Conservation (phyloP, 23 red algal species). For the Gracilaria caudata region DNA sequence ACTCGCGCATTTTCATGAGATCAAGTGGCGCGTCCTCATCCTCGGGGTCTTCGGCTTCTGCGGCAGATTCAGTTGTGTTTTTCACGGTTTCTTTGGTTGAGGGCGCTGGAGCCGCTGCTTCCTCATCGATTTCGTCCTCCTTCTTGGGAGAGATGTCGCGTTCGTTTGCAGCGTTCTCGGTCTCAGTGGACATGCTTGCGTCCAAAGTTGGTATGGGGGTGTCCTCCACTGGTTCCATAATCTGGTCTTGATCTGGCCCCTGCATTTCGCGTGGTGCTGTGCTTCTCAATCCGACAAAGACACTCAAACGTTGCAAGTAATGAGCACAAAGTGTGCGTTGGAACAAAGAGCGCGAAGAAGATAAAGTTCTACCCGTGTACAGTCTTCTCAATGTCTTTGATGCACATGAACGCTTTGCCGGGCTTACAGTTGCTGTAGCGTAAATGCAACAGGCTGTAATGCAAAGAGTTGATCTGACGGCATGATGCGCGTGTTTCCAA, state of each 20-base stretch:
- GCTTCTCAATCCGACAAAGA: too few species aligned
- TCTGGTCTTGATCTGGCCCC: not conserved
- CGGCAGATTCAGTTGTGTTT: not conserved
- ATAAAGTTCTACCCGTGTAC: too few species aligned
- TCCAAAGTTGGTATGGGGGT: not conserved
- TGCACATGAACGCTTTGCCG: too few species aligned
- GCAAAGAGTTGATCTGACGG: too few species aligned
- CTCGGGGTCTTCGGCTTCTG: conserved; percentile 1
- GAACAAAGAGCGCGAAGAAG: too few species aligned
- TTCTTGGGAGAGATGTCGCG: not conserved
- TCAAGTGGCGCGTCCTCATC: conserved; percentile 58
- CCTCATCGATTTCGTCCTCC: not conserved
- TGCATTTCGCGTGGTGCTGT: not conserved
- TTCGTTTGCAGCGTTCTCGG: not conserved
- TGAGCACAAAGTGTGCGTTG: too few species aligned
- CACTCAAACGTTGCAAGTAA: too few species aligned
- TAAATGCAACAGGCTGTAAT: too few species aligned
- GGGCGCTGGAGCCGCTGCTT: not conserved
- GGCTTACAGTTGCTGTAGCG: too few species aligned
- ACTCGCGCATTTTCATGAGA: conserved; percentile 42
- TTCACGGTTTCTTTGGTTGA: not conserved
- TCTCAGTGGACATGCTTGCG: not conserved
- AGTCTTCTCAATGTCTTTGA: too few species aligned
- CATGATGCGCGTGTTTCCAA: too few species aligned
- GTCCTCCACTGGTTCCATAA: not conserved